Evolutionary conservation across 2,329 filamentous ascomycete genomes (phyloP), one percentile per base, ranked within the genome.

Genomic region (Akanthomyces lecanii): DNA sequence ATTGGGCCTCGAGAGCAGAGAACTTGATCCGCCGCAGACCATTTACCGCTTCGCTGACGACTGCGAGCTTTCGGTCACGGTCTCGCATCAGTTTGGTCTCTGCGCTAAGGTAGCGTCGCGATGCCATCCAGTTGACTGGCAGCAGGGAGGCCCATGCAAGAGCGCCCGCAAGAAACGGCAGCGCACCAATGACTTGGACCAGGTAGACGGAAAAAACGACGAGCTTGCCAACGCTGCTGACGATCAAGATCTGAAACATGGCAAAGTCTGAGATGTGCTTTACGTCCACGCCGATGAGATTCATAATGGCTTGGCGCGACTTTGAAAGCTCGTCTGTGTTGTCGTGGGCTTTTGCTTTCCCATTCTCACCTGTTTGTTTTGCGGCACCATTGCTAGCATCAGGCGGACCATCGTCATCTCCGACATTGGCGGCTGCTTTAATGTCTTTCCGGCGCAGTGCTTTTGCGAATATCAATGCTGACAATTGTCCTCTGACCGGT

Each of bases 21-120:
- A 94, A 92, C 70, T 94, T 94, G 76, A 94, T 91, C 73, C 94
- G 91, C 1, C 90, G 85, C 66, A 94, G 93, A 7, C 90, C 90
- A 68, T 90, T 84, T 1, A 94, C 76, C 0, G 88, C 89, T 73
- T 94, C 90, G 1, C 89, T 90, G 36, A 94, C 82, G 12, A 92
- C 83, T 0, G 83, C 87, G 75, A 92, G 82, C 74, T 93, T 94
- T 59, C 85, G 80, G 72, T 94, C 90, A 51, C 90, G 81, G 33
- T 87, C 80, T 70, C 89, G 90, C 89, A 93, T 93, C 55, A 94
- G 73, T 54, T 80, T 77, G 61, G 89, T 87, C 69, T 92, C 88
- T 4, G 86, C 83, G n/a, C 76, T 78, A 0, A 87, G 78, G 69
- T 91, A 91, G 21, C 78, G 78, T 69, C 83, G 89, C 38, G 88